Base-by-base conservation (phyloP, 1,139 yeast species). In the Taiozyma sp. region DNA sequence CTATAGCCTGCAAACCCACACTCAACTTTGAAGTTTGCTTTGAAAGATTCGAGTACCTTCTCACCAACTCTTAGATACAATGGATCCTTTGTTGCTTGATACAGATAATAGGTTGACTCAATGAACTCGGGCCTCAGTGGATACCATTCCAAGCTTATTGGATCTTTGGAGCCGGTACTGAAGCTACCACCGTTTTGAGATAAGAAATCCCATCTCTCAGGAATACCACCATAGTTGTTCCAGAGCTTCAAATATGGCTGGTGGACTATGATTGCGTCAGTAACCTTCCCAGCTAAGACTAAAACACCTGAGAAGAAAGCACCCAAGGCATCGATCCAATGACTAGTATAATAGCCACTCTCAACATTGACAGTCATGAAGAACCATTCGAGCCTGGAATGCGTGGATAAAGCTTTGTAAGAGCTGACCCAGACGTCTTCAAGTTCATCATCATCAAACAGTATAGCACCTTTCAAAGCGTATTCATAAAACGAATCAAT, bases 401-500 rank as follows among this genome's bases (percentile, higher is more conserved):
- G 78, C 3, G 70, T 70, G 9, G 71, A 68, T 7, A 92, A 69
- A 0, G 96, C 80, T 46, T 70, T 71, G 60, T 85, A 85, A 0
- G 87, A 74, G 4, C 70, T 67, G 36, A 75, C 68, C 79, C 92
- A 92, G 0, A 89, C 81, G 0, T 72, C 64, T 68, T 78, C 74
- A 65, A 87, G 74, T 38, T 75, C 71, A 16, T 74, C 73, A 64
- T 91, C 96, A 59, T 87, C 74, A 56, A 91, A 90, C 10, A 92
- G 63, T 13, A 91, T 79, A 3, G 92, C 73, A 28, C 84, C 82
- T 63, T 92, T 92, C 40, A 89, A 74, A 0, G 96, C 88, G 65
- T 92, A 89, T 64, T 92, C 98, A 65, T 87, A 92, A 62, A 88
- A 89, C 0, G 97, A 90, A 68, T 92, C 98, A n/a, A 89, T 80